Conservation (phyloP, 257 asterid genomes). For the Plantago ovata region DNA sequence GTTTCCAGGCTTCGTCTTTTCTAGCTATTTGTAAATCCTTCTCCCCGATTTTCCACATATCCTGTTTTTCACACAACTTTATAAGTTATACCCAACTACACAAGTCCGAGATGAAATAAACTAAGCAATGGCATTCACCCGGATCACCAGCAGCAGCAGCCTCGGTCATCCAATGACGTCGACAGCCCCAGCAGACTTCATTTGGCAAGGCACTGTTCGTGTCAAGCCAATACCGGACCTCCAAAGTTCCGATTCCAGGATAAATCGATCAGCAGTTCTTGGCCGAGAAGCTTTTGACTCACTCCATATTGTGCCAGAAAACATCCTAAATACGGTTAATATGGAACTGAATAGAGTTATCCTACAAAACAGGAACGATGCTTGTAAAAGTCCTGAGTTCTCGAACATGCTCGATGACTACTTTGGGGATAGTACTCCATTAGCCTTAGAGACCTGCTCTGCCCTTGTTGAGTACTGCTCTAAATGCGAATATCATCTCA, state of each 20-base stretch:
- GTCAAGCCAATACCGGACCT: constrained; percentile 35
- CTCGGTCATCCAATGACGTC: too few relatives aligned
- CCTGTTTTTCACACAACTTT: too few relatives aligned
- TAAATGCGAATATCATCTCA: constrained; percentile 44
- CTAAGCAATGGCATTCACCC: too few relatives aligned
- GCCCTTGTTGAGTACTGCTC: constrained; percentile 39
- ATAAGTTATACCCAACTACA: too few relatives aligned
- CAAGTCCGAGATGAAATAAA: too few relatives aligned
- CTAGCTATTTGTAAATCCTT: too few relatives aligned
- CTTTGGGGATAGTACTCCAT: constrained; percentile 55
- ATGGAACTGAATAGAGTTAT: constrained; percentile 65
- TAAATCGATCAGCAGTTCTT: constrained; percentile 42
- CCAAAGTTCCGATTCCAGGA: constrained; percentile 46
- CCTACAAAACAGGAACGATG: constrained; percentile 50
- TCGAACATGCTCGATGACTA: constrained; percentile 80
- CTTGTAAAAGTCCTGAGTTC: constrained; percentile 62
- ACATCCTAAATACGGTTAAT: constrained; percentile 57
- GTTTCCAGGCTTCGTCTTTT: too few relatives aligned
- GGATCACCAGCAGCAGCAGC: too few relatives aligned
- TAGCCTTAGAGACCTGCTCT: constrained; percentile 55
- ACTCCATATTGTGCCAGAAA: constrained; percentile 62
- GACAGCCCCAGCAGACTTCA: too few relatives aligned
- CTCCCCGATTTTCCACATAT: too few relatives aligned
- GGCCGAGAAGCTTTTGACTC: constrained; percentile 71
- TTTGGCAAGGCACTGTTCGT: too few relatives aligned